Base-by-base conservation (phyloP, 1,139 yeast genomes). In the Nakaseomyces delphensis region DNA sequence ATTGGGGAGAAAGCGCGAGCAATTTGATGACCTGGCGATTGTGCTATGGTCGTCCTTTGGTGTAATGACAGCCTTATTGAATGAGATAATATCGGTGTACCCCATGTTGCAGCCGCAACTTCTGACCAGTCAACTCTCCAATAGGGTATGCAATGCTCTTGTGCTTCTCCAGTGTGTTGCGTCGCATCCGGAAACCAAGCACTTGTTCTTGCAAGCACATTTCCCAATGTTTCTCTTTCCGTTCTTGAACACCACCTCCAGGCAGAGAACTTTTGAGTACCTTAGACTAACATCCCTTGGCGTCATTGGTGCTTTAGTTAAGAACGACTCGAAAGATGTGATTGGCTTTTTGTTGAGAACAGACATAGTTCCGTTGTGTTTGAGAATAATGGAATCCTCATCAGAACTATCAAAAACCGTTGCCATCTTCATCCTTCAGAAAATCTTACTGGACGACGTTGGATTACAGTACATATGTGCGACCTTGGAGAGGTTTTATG, bases 21-120 rank as follows among this genome's bases (percentile, higher is more conserved):
- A 86, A 59, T 89, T 85, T 59, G 96, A 87, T 46, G 97, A 91
- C 59, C 71, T 91, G 50, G 97, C 98, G 0, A 66, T 87, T 37
- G 94, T 89, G 4, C 69, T 91, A 46, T 91, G 98, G 98, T 83
- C 91, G 55, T 84, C 96, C 3, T 89, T 83, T 65, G 98, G 97
- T 20, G 96, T 89, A 14, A 87, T 91, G 94, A 82, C 97, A 1
- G 83, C 89, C 13, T 68, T 91, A 39, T 65, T 91, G 48, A 94
- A 86, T 60, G 98, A 91, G 60, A 87, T 91, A 44, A 79, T 87
- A 38, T 74, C 86, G 3, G 96, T 89, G 3, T 91, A 91, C 59
- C 96, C 97, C 14, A 73, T 81, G 57, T 69, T 91, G 48, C 82
- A 84, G 38, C 96, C 97, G 11, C 96, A 95, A 27, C 79, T 76